Conservation (phyloP, 805 yeast genomes). For the Candida odintsovae region DNA sequence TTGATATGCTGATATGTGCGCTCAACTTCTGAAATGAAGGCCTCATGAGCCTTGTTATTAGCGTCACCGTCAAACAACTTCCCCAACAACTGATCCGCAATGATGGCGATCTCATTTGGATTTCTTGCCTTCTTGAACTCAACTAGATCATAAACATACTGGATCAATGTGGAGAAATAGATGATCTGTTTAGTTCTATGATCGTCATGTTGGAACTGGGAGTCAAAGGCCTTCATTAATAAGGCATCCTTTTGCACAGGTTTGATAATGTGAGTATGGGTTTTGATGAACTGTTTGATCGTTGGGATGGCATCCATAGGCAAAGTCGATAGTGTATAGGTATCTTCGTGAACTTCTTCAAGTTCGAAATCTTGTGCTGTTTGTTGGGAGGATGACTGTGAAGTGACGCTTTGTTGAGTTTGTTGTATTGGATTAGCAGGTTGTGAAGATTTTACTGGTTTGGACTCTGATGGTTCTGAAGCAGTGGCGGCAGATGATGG, state of each 20-base stretch:
- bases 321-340: conserved; percentile 49
- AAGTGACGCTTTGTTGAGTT: not conserved
- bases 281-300: conserved; percentile 46
- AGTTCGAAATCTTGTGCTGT: conserved; percentile 13
- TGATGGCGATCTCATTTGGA: conserved; percentile 30
- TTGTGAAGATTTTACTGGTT: not conserved
- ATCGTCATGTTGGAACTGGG: conserved; percentile 59
- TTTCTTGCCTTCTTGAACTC: conserved; percentile 30
- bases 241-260: conserved; percentile 89
- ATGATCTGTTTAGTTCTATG: conserved; percentile 57
- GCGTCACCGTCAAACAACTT: conserved; percentile 39
- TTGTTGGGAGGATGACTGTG: not conserved
- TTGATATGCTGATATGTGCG: conserved; percentile 73
- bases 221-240: conserved; percentile 88
- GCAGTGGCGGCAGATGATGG: not conserved
- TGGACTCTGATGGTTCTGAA: not conserved
- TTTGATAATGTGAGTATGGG: conserved; percentile 61
- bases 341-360: conserved; percentile 15
- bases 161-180: conserved; percentile 73
- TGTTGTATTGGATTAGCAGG: conserved; percentile 9
- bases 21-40: conserved; percentile 68
- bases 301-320: conserved; percentile 40
- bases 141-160: conserved; percentile 49
- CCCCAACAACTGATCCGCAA: conserved; percentile 62
- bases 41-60: conserved; percentile 56